phyloP scores from a whole-genome alignment of 495 filamentous ascomycete species.

The Tuber brumale region DNA sequence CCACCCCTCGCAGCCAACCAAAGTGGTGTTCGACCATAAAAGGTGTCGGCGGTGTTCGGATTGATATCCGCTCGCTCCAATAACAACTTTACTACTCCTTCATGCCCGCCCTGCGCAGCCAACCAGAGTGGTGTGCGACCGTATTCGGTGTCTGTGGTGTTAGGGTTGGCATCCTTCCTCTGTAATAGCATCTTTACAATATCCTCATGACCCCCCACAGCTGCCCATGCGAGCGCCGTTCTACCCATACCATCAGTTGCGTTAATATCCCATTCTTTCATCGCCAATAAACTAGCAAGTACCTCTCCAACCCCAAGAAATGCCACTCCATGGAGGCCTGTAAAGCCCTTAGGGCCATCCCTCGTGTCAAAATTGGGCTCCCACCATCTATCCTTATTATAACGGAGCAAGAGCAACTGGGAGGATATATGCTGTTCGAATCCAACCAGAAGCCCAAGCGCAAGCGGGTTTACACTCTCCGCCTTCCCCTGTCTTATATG shows the following conservation, averaged over 20 bases:
- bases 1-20: no score
- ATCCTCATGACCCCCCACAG: not conserved
- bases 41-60: no score
- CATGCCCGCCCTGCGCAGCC: not conserved
- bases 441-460: not conserved
- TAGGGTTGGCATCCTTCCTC: not conserved
- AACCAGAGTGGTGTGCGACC: not conserved
- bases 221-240: not conserved
- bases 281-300: not conserved
- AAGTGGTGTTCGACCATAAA: no score
- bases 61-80: no score
- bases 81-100: not conserved
- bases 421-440: not conserved
- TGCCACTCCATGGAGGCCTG: not conserved
- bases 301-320: not conserved
- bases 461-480: not conserved
- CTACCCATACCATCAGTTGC: not conserved
- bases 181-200: not conserved
- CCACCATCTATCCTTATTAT: not conserved
- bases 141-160: not conserved
- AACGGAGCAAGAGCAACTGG: not conserved
- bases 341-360: not conserved
- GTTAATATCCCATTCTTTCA: not conserved
- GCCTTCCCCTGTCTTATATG: not conserved
- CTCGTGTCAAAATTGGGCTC: not conserved